phyloP scores from a whole-genome alignment of 176 grass and related monocot genomes.

The Oryza coarctata region DNA sequence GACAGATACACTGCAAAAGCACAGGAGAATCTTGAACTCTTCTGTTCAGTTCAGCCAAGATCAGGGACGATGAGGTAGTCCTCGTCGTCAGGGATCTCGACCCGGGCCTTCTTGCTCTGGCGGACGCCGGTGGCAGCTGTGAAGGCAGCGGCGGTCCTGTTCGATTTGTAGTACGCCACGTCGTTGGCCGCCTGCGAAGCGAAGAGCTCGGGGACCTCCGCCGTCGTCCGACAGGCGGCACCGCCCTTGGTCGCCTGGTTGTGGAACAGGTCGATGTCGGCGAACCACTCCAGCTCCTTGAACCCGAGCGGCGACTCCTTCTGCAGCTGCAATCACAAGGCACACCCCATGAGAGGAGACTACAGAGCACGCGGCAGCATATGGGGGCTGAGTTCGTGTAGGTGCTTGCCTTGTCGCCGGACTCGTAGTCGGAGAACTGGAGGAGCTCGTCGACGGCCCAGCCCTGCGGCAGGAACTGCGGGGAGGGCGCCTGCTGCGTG shows the following conservation, averaged over 20 bases:
- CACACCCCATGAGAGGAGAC: neutral
- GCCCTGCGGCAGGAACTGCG: conserved; percentile 51
- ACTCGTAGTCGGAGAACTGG: conserved; percentile 78
- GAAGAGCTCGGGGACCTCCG: conserved; percentile 70
- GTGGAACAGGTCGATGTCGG: conserved; percentile 69
- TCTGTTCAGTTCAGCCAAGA: conserved; percentile 55
- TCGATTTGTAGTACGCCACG: conserved; percentile 43
- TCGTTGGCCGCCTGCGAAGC: conserved; percentile 36
- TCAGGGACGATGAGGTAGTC: conserved; percentile 88
- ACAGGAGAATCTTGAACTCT: neutral
- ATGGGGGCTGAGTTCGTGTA: no score
- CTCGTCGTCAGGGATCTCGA: conserved; percentile 71
- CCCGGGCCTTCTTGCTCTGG: conserved; percentile 72
- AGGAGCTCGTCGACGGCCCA: conserved; percentile 93
- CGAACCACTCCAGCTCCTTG: conserved; percentile 81
- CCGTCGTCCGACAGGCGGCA: conserved; percentile 29
- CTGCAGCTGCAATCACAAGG: conserved; percentile 44
- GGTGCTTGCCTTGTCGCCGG: conserved; percentile 61
- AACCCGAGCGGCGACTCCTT: conserved; percentile 67
- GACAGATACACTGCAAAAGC: neutral
- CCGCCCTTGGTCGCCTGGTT: conserved; percentile 49
- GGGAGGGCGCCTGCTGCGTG: conserved; percentile 38
- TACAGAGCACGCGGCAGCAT: no score
- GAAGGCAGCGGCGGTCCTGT: conserved; percentile 15
- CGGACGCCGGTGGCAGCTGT: conserved; percentile 25